These are phyloP conservation scores for Tremella mesenterica DNA, from an alignment of 768 basidiomycete species.

Conservation along the genomic window DNA sequence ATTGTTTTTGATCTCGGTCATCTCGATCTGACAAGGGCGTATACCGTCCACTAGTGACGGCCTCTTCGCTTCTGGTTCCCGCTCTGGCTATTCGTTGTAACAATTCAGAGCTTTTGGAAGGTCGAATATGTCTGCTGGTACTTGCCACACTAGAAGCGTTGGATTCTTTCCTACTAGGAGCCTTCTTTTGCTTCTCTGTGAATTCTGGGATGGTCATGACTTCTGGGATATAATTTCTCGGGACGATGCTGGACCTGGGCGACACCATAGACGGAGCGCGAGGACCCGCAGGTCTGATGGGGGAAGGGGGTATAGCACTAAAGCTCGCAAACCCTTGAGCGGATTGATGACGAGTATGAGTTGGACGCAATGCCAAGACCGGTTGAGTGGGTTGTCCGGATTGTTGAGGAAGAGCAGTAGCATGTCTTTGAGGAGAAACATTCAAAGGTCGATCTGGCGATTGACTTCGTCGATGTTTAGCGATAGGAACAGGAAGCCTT, in stretches of 20 bases:
- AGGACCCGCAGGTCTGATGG: slow-evolving; percentile 12
- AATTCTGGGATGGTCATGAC: neutral
- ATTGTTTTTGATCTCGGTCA: slow-evolving; percentile 7
- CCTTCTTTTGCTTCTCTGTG: neutral
- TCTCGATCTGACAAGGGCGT: slow-evolving; percentile 24
- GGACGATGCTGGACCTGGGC: neutral
- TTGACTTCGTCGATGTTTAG: neutral
- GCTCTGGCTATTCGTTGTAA: slow-evolving; percentile 17
- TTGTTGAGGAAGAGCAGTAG: neutral
- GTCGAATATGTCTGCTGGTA: neutral
- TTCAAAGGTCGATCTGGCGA: slow-evolving; percentile 1
- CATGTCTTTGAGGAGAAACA: slow-evolving; percentile 1
- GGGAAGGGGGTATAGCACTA: slow-evolving; percentile 16
- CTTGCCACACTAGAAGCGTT: slow-evolving; percentile 14
- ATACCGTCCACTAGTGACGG: slow-evolving; percentile 25
- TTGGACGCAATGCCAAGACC: slow-evolving; percentile 24
- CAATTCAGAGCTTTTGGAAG: slow-evolving; percentile 17
- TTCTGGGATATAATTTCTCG: neutral
- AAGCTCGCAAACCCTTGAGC: slow-evolving; percentile 22
- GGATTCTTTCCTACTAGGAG: slow-evolving; percentile 9
- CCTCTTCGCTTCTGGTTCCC: slow-evolving; percentile 3
- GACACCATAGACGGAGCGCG: slow-evolving; percentile 1
- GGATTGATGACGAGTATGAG: slow-evolving; percentile 16
- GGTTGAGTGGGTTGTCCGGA: slow-evolving; percentile 18
- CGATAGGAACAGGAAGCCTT: neutral